Conservation (phyloP, 73 alveolate genomes). For the Uronychia binucleata region DNA sequence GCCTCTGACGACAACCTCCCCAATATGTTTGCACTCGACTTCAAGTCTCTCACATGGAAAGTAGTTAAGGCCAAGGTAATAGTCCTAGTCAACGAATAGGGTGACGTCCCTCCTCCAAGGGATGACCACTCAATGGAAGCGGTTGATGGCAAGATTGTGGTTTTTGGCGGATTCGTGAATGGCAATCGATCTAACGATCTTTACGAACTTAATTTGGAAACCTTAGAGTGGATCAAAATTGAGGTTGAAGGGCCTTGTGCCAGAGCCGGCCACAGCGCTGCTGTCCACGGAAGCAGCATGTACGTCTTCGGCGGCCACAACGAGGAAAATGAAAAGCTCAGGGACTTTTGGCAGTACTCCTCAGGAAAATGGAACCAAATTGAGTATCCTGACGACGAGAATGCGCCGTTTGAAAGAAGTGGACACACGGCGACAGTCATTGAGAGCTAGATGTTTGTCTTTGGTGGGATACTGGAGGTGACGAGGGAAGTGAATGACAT, state of each 20-base stretch:
- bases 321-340: slow-evolving; percentile 46
- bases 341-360: slow-evolving; percentile 70
- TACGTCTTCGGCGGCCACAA: slow-evolving; percentile 72
- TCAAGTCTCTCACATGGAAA: slow-evolving; percentile 17
- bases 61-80: slow-evolving; percentile 12
- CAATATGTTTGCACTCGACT: slow-evolving; percentile 3
- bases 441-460: slow-evolving; percentile 54
- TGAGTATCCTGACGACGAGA: slow-evolving; percentile 8
- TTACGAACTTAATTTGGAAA: slow-evolving; percentile 13
- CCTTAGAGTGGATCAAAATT: slow-evolving; percentile 23
- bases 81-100: background rate
- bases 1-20: background rate
- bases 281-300: slow-evolving; percentile 32
- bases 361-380: slow-evolving; percentile 51
- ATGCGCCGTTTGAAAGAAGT: slow-evolving; percentile 59
- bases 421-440: slow-evolving; percentile 66
- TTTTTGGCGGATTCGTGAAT: slow-evolving; percentile 60
- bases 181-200: slow-evolving; percentile 54
- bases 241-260: slow-evolving; percentile 22
- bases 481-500: slow-evolving; percentile 84
- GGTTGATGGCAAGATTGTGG: slow-evolving; percentile 10
- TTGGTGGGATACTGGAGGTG: slow-evolving; percentile 85
- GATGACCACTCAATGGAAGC: slow-evolving; percentile 38
- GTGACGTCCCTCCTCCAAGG: slow-evolving; percentile 19
- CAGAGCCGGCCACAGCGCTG: slow-evolving; percentile 60